A percentile compares a stretch with the other conserved stretches of the same genome.
These are phyloP conservation scores for Colletotrichum lentis DNA, from an alignment of 2,329 filamentous ascomycete species.

Conservation along the genomic window DNA sequence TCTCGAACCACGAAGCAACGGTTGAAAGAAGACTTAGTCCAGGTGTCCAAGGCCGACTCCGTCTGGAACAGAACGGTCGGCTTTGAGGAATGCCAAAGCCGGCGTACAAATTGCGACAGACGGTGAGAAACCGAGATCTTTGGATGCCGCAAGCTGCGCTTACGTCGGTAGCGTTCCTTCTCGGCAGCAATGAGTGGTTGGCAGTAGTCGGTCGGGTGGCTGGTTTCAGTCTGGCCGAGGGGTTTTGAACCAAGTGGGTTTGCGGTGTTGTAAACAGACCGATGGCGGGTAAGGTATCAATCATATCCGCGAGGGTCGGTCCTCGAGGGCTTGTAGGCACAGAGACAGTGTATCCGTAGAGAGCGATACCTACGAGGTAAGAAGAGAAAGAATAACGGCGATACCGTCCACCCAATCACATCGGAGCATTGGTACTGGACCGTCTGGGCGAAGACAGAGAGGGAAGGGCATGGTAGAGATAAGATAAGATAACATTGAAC, in stretches of 20 bases:
- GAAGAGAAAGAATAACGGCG: not conserved
- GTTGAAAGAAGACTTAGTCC: constrained; percentile 8
- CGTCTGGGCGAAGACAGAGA: not conserved
- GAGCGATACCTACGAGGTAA: too few species aligned
- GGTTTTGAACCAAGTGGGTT: not conserved
- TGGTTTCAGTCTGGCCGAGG: constrained; percentile 6
- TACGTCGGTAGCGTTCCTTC: not conserved
- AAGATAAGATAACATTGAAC: constrained; percentile 26
- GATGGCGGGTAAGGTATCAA: not conserved
- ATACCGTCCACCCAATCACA: not conserved
- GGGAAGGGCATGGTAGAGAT: too few species aligned
- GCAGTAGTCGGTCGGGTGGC: constrained; percentile 11
- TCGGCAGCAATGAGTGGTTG: constrained; percentile 3
- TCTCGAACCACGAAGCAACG: constrained; percentile 15
- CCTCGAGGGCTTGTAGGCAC: too few species aligned
- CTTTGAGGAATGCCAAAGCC: constrained; percentile 7
- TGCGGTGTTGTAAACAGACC: not conserved
- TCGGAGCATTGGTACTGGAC: not conserved
- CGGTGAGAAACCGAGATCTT: not conserved
- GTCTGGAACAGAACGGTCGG: not conserved
- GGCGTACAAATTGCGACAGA: not conserved
- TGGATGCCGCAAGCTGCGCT: constrained; percentile 20
- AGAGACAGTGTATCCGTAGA: too few species aligned
- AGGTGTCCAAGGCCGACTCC: not conserved
- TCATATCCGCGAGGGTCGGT: not conserved